These are phyloP conservation scores for Boletus fagicola DNA, from an alignment of 768 basidiomycete genomes.

Conservation along the genomic window DNA sequence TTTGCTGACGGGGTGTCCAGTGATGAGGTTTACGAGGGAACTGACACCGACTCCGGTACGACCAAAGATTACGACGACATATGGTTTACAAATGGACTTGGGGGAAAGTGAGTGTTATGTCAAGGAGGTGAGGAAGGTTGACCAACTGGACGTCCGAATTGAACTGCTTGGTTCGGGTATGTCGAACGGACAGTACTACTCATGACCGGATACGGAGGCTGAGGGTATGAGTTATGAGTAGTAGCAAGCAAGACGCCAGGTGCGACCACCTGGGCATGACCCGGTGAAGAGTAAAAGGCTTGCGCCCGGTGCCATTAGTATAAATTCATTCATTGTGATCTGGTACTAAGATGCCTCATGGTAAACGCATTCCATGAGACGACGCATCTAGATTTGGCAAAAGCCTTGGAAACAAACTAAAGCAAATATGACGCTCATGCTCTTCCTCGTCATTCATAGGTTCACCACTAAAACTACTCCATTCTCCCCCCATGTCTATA, in stretches of 20 bases:
- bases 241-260: not conserved
- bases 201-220: slow-evolving; percentile 1
- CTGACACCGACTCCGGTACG: slow-evolving; percentile 30
- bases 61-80: slow-evolving; percentile 30
- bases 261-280: not conserved
- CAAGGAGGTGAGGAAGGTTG: not conserved
- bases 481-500: not conserved
- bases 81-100: slow-evolving; percentile 9
- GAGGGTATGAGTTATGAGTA: not conserved
- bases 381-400: too few species aligned
- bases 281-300: not conserved
- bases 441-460: too few species aligned
- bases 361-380: slow-evolving; percentile 3
- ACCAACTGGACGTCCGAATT: not conserved
- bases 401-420: not conserved
- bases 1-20: slow-evolving; percentile 17
- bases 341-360: slow-evolving; percentile 14
- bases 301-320: not conserved
- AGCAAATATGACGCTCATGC: too few species aligned
- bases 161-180: not conserved
- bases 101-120: not conserved
- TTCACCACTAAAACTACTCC: not conserved
- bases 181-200: not conserved
- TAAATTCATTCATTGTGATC: not conserved
- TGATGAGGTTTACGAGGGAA: slow-evolving; percentile 30